These are phyloP conservation scores for Yamadazyma pseudoaaseri DNA, from an alignment of 1,139 yeast species.

Conservation along the genomic window DNA sequence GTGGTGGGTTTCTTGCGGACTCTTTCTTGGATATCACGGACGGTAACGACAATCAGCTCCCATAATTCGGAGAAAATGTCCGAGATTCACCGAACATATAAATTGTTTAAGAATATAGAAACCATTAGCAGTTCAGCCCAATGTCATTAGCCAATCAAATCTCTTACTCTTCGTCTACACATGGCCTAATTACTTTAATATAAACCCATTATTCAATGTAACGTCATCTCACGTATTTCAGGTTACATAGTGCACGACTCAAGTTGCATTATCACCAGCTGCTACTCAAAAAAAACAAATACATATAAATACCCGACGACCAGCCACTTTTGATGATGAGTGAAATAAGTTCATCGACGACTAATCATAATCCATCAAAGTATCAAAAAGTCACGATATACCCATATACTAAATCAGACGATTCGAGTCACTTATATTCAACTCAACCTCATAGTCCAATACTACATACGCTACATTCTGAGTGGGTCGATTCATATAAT, in stretches of 20 bases:
- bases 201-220: too few species aligned
- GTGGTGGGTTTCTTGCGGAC: constrained; percentile 11
- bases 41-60: constrained; percentile 11
- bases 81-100: too few species aligned
- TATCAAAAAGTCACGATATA: neutral
- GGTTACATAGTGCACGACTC: constrained; percentile 3
- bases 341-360: constrained; percentile 2
- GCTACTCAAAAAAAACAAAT: constrained; percentile 4
- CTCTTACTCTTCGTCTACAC: too few species aligned
- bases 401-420: neutral
- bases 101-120: too few species aligned
- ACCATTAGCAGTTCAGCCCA: too few species aligned
- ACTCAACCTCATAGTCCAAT: constrained; percentile 18
- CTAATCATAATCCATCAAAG: neutral
- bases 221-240: constrained; percentile 1
- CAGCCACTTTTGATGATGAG: constrained; percentile 2
- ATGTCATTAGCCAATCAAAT: too few species aligned
- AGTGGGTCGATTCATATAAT: constrained; percentile 37
- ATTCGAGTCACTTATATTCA: constrained; percentile 2
- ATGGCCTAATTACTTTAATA: too few species aligned
- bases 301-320: constrained; percentile 2
- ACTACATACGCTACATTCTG: constrained; percentile 28
- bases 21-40: constrained; percentile 11
- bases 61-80: too few species aligned
- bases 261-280: constrained; percentile 2